Base-by-base conservation (phyloP, 1,139 yeast species). In the Scheffersomyces illinoinensis region DNA sequence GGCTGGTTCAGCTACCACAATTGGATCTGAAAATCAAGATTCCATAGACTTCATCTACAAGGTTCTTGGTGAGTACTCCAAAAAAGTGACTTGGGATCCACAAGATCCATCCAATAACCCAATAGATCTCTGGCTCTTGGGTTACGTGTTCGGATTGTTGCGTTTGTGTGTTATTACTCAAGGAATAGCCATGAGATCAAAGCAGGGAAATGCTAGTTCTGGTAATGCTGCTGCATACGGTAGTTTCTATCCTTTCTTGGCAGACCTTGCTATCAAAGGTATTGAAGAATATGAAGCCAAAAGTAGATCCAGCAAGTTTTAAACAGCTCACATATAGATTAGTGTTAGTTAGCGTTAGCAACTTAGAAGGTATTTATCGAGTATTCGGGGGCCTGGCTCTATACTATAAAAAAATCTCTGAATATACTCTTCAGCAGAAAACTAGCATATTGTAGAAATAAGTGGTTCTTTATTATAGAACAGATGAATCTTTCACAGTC, bases 111-210 rank as follows among this genome's bases (percentile, higher is more conserved):
- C 69, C 19, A 79, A 79, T 59, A 79, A 82, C 61, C 81, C 86
- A 1, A 56, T 71, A 5, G 77, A 75, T 48, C 69, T 76, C 55
- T 87, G 90, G 89, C 69, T 72, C 10, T 82, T 84, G 58, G 91
- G 90, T 0, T 79, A 76, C 33, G 88, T 85, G 1, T 87, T 86
- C 70, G 90, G 90, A 0, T 77, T 87, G 57, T 77, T 85, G 56
- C 73, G 91, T 53, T 76, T 87, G 47, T 78, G 85, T 62, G 90
- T 88, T 21, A 88, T 88, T 60, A 77, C 84, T 47, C 92, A 88
- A 64, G 92, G 92, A 4, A 86, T 88, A 60, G 89, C 88, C 12
- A 88, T 89, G 75, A 77, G 92, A 59, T 77, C 81, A 1, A 78
- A 81, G 19, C 74, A 79, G 57, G 90, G 90, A 17, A 83, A 81